These are phyloP conservation scores for Stereum hirsutum DNA, from an alignment of 1,284 basidiomycete genomes.

Conservation along the genomic window DNA sequence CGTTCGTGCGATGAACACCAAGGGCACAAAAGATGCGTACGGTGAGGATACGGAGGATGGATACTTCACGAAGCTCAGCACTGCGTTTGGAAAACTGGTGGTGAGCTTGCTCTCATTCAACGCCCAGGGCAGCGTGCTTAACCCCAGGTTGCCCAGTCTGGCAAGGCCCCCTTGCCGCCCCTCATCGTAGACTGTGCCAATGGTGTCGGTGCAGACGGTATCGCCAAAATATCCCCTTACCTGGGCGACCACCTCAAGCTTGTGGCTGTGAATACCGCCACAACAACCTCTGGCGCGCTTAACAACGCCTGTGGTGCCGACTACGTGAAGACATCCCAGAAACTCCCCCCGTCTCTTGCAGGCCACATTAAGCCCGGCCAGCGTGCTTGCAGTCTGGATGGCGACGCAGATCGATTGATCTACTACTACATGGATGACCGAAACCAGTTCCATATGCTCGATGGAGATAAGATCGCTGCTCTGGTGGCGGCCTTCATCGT, in stretches of 20 bases:
- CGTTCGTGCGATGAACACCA: slow-evolving; percentile 85
- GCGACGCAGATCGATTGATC: slow-evolving; percentile 96
- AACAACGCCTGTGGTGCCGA: slow-evolving; percentile 93
- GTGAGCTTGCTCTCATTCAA: slow-evolving; percentile 36
- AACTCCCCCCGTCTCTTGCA: slow-evolving; percentile 65
- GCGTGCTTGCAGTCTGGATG: slow-evolving; percentile 90
- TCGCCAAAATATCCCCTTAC: slow-evolving; percentile 45
- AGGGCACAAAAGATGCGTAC: slow-evolving; percentile 66
- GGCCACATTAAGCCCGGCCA: slow-evolving; percentile 58
- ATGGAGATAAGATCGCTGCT: slow-evolving; percentile 98
- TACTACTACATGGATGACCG: slow-evolving; percentile 86
- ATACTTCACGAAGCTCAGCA: slow-evolving; percentile 82
- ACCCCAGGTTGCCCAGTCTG: slow-evolving; percentile 32
- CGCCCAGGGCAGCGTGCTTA: slow-evolving; percentile 9
- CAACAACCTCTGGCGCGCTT: slow-evolving; percentile 62
- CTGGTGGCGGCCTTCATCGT: slow-evolving; percentile 91
- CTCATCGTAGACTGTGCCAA: slow-evolving; percentile 95
- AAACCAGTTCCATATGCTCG: slow-evolving; percentile 82
- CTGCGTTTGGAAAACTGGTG: slow-evolving; percentile 81
- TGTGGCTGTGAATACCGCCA: slow-evolving; percentile 60
- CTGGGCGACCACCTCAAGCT: slow-evolving; percentile 49
- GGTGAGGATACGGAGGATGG: slow-evolving; percentile 82
- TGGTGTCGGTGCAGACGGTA: slow-evolving; percentile 83
- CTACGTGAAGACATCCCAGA: slow-evolving; percentile 92
- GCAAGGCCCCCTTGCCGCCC: slow-evolving; percentile 48